Evolutionary conservation across 768 basidiomycete genomes (phyloP), one percentile per base, ranked within the genome.

Genomic region (Strobilomyces echinocephalus): DNA sequence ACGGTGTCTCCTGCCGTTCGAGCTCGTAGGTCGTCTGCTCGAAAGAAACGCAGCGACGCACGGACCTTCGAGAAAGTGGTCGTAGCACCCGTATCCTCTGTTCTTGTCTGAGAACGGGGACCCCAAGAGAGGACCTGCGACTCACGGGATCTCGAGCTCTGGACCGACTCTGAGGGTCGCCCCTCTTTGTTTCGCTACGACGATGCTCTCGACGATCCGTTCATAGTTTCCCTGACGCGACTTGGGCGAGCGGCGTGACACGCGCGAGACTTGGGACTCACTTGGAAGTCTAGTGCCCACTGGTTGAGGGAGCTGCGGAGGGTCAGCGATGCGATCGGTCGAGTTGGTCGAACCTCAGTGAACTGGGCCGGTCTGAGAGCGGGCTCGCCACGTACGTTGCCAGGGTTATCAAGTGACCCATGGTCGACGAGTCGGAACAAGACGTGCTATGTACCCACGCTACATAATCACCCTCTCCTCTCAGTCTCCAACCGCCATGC

Each of bases 241-340:
- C 18, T 31, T 49, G 11, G 40, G 49, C 40, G 21, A 53, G 43
- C 11, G 24, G 11, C 15, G 20, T 31, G 30, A 20, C 41, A 11
- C 15, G 9, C n/a, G 3, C 0, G 3, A 28, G 12, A n/a, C n/a
- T 7, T n/a, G 30, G 26, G 14, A 57, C 74, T 57, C 63, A 88
- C 94, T 66, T 95, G 84, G 57, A 97, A 97, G 69, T 97, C 95
- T 36, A 98, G 73, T 8, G 97, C 90, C 93, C 95, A 97, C 72
- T 99, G 95, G 64, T 97, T 95, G 28, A 99, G 76, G 15, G 93
- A 94, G 68, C 93, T 95, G 42, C 20, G 2, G 20, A 57, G 18
- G 35, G 54, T 65, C 34, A 66, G 62, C n/a, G n/a, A 48, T 40
- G 42, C 14, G 30, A 43, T 14, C 24, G n/a, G 33, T 16, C 8